These are phyloP conservation scores for Epichloe baconii DNA, from an alignment of 2,329 filamentous ascomycete genomes.

Conservation along the genomic window DNA sequence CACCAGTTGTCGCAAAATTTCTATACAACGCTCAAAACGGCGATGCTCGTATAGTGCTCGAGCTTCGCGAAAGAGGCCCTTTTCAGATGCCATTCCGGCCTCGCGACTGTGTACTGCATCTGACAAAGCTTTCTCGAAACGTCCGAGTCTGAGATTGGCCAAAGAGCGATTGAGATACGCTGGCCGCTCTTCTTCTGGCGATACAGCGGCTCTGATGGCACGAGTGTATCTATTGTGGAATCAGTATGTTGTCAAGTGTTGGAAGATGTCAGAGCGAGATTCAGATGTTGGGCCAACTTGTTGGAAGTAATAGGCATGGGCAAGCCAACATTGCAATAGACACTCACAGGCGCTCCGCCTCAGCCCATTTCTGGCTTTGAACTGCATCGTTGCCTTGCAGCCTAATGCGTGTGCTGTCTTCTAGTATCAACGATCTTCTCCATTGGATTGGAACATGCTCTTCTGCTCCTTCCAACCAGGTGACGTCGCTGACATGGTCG, in stretches of 20 bases:
- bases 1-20: slow-evolving; percentile 16
- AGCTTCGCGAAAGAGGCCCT: slow-evolving; percentile 29
- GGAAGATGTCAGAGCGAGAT: too few species aligned
- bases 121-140: slow-evolving; percentile 16
- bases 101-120: slow-evolving; percentile 14
- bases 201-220: slow-evolving; percentile 20
- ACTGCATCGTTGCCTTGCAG: slow-evolving; percentile 23
- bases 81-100: slow-evolving; percentile 21
- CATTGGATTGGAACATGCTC: slow-evolving; percentile 26
- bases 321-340: neutral
- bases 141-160: slow-evolving; percentile 17
- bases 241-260: neutral
- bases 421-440: slow-evolving; percentile 9
- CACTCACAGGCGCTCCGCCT: slow-evolving; percentile 20
- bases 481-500: slow-evolving; percentile 38
- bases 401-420: slow-evolving; percentile 8
- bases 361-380: slow-evolving; percentile 12
- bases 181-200: slow-evolving; percentile 21
- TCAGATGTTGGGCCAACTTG: too few species aligned
- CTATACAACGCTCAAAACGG: slow-evolving; percentile 23
- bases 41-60: slow-evolving; percentile 30
- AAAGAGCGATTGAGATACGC: slow-evolving; percentile 24
- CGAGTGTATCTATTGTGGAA: slow-evolving; percentile 21
- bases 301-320: too few species aligned
- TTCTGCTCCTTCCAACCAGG: slow-evolving; percentile 23